A percentile compares a stretch with the other conserved stretches of the same genome.
Evolutionary conservation across 306 rosid species (phyloP).

Genomic region (Rosa rugosa): DNA sequence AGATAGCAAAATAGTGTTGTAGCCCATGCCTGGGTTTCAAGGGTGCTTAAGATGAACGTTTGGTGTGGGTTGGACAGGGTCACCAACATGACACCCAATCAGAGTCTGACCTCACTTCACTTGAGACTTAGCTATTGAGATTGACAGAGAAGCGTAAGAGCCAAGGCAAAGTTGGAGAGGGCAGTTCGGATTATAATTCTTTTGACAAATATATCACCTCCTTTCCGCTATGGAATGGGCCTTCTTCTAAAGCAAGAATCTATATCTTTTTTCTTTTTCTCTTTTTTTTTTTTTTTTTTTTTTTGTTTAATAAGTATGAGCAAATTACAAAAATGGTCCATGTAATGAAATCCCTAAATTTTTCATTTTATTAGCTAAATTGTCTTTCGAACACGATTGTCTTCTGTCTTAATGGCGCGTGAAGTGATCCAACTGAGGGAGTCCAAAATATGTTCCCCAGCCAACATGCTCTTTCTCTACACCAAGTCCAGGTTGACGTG

Average conservation of each 20-base stretch:
- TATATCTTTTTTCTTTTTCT: neutral
- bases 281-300: neutral
- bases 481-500: too few relatives aligned
- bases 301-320: neutral
- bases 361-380: too few relatives aligned
- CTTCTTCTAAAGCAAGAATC: slow-evolving; percentile 19
- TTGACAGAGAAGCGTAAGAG: slow-evolving; percentile 29
- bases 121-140: neutral
- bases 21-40: neutral
- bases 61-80: slow-evolving; percentile 30
- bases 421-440: neutral
- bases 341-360: neutral
- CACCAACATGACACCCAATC: slow-evolving; percentile 4
- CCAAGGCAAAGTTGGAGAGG: slow-evolving; percentile 24
- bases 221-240: slow-evolving; percentile 22
- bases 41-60: slow-evolving; percentile 30
- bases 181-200: neutral
- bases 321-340: neutral
- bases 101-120: neutral
- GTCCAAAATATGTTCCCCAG: too few relatives aligned
- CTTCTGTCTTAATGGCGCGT: neutral
- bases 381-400: neutral
- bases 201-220: slow-evolving; percentile 32
- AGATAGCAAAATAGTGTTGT: neutral
- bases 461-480: too few relatives aligned